Percentiles rank a stretch among this genome's conserved stretches.
Evolutionary conservation across 495 filamentous ascomycete species (phyloP).

Genomic region (Penicillium waksmanii): DNA sequence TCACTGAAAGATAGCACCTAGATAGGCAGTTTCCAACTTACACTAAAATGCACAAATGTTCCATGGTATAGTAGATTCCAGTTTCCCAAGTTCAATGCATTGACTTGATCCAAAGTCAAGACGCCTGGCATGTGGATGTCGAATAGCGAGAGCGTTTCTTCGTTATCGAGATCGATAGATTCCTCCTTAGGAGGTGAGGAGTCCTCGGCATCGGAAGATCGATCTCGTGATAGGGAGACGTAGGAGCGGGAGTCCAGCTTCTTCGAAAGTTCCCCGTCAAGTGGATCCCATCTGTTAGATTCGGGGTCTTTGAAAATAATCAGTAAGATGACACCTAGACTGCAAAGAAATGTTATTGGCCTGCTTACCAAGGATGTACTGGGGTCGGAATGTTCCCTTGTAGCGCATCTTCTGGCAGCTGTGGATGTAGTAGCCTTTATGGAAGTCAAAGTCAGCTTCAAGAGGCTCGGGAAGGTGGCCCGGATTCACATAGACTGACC

Average conservation of each 20-base stretch:
- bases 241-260: slow-evolving; percentile 70
- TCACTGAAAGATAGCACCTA: slow-evolving; percentile 9
- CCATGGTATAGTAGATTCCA: slow-evolving; percentile 52
- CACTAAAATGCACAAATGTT: slow-evolving; percentile 49
- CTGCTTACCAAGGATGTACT: slow-evolving; percentile 70
- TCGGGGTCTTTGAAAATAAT: slow-evolving; percentile 62
- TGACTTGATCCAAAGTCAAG: slow-evolving; percentile 65
- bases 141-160: slow-evolving; percentile 63
- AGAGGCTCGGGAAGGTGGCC: neutral
- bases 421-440: slow-evolving; percentile 70
- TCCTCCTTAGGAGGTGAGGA: slow-evolving; percentile 16
- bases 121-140: slow-evolving; percentile 76
- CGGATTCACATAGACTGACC: slow-evolving; percentile 44
- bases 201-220: slow-evolving; percentile 18
- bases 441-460: neutral
- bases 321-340: neutral
- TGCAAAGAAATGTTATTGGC: neutral
- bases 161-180: slow-evolving; percentile 40
- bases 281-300: slow-evolving; percentile 70
- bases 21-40: slow-evolving; percentile 24
- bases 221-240: slow-evolving; percentile 65
- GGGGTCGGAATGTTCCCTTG: slow-evolving; percentile 84
- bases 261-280: slow-evolving; percentile 66
- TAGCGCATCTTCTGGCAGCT: slow-evolving; percentile 81
- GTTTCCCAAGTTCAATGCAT: slow-evolving; percentile 62